phyloP scores from a whole-genome alignment of 805 yeast genomes.

The Candida taoyuanica region DNA sequence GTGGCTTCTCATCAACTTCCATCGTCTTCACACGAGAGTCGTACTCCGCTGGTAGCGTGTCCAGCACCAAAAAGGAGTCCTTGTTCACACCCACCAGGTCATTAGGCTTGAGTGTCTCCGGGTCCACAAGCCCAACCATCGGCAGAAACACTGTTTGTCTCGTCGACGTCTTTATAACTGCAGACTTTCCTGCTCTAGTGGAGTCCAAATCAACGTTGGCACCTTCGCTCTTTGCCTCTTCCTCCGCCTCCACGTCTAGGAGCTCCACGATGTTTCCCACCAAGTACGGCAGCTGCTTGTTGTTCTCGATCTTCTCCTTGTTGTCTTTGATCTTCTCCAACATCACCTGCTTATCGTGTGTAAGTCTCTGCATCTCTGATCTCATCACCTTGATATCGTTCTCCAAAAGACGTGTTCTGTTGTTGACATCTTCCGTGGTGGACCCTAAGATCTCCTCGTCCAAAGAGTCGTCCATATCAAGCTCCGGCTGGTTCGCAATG shows the following conservation, averaged over 20 bases:
- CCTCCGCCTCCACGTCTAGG: conserved; percentile 80
- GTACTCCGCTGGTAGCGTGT: conserved; percentile 94
- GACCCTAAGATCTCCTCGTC: conserved; percentile 78
- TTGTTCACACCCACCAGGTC: conserved; percentile 97
- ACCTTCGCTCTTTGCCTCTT: conserved; percentile 79
- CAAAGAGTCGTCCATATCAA: conserved; percentile 35
- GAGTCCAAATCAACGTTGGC: conserved; percentile 94
- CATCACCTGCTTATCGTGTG: conserved; percentile 93
- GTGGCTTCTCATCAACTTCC: conserved; percentile 99
- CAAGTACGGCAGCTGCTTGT: conserved; percentile 90
- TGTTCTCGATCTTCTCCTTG: conserved; percentile 91
- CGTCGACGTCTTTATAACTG: conserved; percentile 95
- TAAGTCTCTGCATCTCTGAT: conserved; percentile 83
- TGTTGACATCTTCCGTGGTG: conserved; percentile 76
- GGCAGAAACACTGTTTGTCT: conserved; percentile 97
- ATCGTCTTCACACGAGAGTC: conserved; percentile 97
- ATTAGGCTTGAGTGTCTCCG: conserved; percentile 89
- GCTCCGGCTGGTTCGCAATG: conserved; percentile 47
- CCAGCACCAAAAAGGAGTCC: conserved; percentile 89
- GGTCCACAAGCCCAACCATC: conserved; percentile 91
- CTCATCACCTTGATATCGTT: conserved; percentile 94
- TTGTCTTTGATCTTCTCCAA: conserved; percentile 90
- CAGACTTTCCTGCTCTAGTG: conserved; percentile 90
- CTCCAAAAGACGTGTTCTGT: conserved; percentile 82
- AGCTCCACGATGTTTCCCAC: conserved; percentile 97